Evolutionary conservation across 2,329 filamentous ascomycete species (phyloP).

Genomic region (Dactylellina leptospora): DNA sequence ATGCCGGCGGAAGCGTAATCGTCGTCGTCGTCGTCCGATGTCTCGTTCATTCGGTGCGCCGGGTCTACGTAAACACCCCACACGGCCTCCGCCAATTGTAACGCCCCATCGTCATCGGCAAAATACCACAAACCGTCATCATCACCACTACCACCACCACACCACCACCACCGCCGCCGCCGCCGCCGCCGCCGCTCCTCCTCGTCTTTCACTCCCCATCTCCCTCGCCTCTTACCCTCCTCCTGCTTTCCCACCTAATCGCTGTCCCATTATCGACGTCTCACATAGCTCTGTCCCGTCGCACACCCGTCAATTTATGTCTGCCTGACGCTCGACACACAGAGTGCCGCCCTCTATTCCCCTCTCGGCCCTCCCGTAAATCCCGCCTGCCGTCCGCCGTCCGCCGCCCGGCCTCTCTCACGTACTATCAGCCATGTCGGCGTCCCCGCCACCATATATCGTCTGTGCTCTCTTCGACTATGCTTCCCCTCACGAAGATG

Average conservation of each 20-base stretch:
- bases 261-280: too few relatives aligned
- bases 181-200: background rate
- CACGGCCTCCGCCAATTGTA: too few relatives aligned
- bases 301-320: too few relatives aligned
- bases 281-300: too few relatives aligned
- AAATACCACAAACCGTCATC: constrained; percentile 1
- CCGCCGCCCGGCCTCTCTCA: background rate
- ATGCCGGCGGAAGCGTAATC: too few relatives aligned
- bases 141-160: constrained; percentile 6
- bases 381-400: background rate
- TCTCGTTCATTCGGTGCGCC: too few relatives aligned
- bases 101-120: too few relatives aligned
- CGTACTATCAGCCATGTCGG: constrained; percentile 16
- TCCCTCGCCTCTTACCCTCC: background rate
- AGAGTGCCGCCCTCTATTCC: background rate
- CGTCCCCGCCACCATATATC: constrained; percentile 74
- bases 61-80: too few relatives aligned
- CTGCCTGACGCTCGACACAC: too few relatives aligned
- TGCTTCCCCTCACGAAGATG: constrained; percentile 89
- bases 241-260: background rate
- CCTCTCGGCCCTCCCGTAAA: background rate
- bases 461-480: constrained; percentile 98
- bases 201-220: background rate
- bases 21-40: too few relatives aligned
- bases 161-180: background rate